Conservation (phyloP, 2,329 filamentous ascomycete genomes). For the Monosporascus sp. region DNA sequence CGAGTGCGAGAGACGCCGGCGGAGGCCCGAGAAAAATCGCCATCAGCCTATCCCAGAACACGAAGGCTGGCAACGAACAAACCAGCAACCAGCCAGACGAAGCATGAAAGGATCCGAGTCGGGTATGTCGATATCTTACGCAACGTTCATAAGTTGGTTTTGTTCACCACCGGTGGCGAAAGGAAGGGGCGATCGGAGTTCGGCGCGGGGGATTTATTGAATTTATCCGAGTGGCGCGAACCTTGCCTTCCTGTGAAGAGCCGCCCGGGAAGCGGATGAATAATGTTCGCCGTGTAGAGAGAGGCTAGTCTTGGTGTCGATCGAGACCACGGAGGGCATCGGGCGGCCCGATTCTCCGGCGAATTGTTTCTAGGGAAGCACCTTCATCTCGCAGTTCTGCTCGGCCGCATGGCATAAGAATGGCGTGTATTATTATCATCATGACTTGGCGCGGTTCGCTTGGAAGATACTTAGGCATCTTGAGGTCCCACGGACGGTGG, state of each 20-base stretch:
- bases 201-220: constrained; percentile 16
- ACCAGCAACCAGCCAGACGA: constrained; percentile 12
- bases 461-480: background rate
- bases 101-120: constrained; percentile 8
- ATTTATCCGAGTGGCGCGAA: constrained; percentile 7
- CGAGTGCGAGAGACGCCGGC: constrained; percentile 33
- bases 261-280: background rate
- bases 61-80: constrained; percentile 28
- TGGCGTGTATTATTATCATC: background rate
- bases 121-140: constrained; percentile 8
- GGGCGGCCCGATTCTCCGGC: background rate
- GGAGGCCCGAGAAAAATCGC: constrained; percentile 49
- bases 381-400: background rate
- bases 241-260: background rate
- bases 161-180: constrained; percentile 16
- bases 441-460: background rate
- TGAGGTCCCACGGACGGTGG: no score
- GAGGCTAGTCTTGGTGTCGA: background rate
- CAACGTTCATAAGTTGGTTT: constrained; percentile 14
- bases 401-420: background rate
- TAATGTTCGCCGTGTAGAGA: background rate
- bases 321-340: background rate
- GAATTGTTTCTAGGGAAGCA: background rate
- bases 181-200: constrained; percentile 25
- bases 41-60: constrained; percentile 49